Conservation (phyloP, 495 filamentous ascomycete genomes). For the Thozetella sp. region DNA sequence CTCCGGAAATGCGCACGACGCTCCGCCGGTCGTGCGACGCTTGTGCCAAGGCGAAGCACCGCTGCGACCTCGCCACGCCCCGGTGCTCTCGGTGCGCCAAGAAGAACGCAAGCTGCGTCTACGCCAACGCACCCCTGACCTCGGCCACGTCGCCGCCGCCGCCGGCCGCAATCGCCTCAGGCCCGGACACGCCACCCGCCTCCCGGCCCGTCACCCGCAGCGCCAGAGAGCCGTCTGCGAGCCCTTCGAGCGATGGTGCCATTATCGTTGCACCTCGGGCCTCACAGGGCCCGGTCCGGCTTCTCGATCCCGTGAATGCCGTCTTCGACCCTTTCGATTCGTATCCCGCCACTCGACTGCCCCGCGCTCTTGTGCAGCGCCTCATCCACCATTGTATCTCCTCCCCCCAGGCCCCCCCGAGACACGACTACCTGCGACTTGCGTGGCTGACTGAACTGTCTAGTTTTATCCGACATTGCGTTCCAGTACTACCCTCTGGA, state of each 20-base stretch:
- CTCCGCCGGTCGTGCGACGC: conserved; percentile 52
- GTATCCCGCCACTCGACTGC: conserved; percentile 50
- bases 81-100: conserved; percentile 51
- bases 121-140: conserved; percentile 48
- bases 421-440: neutral
- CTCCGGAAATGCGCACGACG: conserved; percentile 46
- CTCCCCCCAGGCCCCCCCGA: neutral
- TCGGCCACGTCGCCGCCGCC: neutral
- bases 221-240: no score
- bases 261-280: conserved; percentile 2
- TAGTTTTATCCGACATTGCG: conserved; percentile 53
- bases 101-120: conserved; percentile 40
- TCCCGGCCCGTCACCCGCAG: neutral
- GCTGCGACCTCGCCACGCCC: conserved; percentile 49
- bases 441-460: conserved; percentile 11
- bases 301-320: conserved; percentile 12
- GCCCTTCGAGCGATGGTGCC: neutral
- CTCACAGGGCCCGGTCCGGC: conserved; percentile 5
- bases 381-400: conserved; percentile 51
- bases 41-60: conserved; percentile 50
- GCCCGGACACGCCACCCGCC: conserved; percentile 4
- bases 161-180: neutral
- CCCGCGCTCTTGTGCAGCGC: conserved; percentile 42
- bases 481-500: conserved; percentile 59
- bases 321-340: conserved; percentile 53